phyloP scores from a whole-genome alignment of 805 yeast genomes.

The Candida pseudofarinosa region DNA sequence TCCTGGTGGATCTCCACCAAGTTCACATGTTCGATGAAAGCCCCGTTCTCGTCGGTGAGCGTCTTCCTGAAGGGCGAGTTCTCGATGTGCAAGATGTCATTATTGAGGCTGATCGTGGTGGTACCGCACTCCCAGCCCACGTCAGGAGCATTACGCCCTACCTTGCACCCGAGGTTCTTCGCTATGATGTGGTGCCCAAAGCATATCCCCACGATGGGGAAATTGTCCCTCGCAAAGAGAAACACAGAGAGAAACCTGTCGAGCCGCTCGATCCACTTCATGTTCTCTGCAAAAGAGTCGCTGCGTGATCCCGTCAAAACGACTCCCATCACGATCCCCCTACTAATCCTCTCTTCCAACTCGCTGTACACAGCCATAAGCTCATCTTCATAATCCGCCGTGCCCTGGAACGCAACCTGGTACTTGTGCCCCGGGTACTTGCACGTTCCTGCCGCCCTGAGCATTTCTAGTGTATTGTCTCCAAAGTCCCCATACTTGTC shows the following conservation, averaged over 20 bases:
- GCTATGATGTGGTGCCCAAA: conserved; percentile 85
- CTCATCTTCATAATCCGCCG: conserved; percentile 8
- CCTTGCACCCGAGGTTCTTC: conserved; percentile 58
- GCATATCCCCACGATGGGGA: conserved; percentile 67
- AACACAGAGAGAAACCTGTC: conserved; percentile 27
- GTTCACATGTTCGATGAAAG: conserved; percentile 38
- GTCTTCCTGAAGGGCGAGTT: conserved; percentile 20
- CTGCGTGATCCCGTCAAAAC: conserved; percentile 51
- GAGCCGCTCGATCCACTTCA: conserved; percentile 40
- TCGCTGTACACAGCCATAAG: conserved; percentile 11
- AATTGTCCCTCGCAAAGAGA: conserved; percentile 8
- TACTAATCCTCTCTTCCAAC: conserved; percentile 21
- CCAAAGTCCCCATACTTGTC: conserved; percentile 51
- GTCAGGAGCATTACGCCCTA: conserved; percentile 45
- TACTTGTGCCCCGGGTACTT: conserved; percentile 27
- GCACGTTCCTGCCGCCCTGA: conserved; percentile 14
- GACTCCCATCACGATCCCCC: conserved; percentile 33
- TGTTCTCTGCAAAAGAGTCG: conserved; percentile 40
- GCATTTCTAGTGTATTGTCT: conserved; percentile 37
- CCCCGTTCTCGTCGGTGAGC: conserved; percentile 29
- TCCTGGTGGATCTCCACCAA: conserved; percentile 37
- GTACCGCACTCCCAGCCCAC: conserved; percentile 75
- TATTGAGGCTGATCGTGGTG: conserved; percentile 45
- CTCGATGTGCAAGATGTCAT: conserved; percentile 26
- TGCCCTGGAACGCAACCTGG: conserved; percentile 24